These are phyloP conservation scores for Graphium sp. DNA, from an alignment of 2,329 filamentous ascomycete genomes.

Conservation along the genomic window DNA sequence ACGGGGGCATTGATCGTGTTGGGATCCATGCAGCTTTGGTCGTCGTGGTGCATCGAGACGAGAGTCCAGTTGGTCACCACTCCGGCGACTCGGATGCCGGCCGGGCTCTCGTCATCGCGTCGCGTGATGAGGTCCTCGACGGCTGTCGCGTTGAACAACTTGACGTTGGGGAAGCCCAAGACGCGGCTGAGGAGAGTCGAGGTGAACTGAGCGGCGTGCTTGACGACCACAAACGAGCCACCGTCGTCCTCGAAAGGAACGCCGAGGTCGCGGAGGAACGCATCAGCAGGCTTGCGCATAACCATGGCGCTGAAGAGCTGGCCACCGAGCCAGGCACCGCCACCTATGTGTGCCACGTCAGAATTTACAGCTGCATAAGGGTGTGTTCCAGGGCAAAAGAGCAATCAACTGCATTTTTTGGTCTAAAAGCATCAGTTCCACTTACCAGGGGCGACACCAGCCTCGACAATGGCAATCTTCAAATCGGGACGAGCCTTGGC, in stretches of 20 bases:
- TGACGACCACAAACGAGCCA: conserved; percentile 80
- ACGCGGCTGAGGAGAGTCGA: conserved; percentile 75
- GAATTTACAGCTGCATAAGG: no score
- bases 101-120: conserved; percentile 29
- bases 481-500: conserved; percentile 73
- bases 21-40: conserved; percentile 91
- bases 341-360: no score
- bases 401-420: no score
- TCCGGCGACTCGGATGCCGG: conserved; percentile 56
- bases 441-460: conserved; percentile 72
- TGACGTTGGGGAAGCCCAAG: conserved; percentile 72
- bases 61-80: conserved; percentile 96
- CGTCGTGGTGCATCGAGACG: conserved; percentile 72
- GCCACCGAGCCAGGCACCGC: conserved; percentile 82
- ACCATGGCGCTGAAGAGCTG: conserved; percentile 94
- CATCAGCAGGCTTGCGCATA: conserved; percentile 82
- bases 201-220: conserved; percentile 86
- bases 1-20: conserved; percentile 91
- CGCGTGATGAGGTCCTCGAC: conserved; percentile 90
- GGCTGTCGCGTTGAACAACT: conserved; percentile 88
- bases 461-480: conserved; percentile 83
- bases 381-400: no score
- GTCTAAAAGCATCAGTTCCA: no score
- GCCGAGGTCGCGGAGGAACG: conserved; percentile 65
- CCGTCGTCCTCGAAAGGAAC: conserved; percentile 79